A percentile compares a stretch with the other conserved stretches of the same genome.
Conservation (phyloP, 257 asterid species). For the Nyctanthes arbortristis region DNA sequence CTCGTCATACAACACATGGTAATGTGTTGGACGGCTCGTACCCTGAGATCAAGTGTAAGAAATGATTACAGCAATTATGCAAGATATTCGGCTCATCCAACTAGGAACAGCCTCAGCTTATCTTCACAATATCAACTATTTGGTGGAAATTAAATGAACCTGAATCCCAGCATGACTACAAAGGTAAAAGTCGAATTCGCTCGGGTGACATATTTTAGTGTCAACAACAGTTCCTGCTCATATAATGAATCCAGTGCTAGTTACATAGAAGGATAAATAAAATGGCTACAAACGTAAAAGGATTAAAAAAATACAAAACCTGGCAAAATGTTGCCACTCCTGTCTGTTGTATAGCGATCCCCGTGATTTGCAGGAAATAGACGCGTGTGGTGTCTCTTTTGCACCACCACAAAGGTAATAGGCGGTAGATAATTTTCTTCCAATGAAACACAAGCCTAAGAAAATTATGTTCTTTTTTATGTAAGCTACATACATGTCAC, state of each 20-base stretch:
- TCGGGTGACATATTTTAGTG: conserved; percentile 74
- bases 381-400: conserved; percentile 93
- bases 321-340: conserved; percentile 88
- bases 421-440: conserved; percentile 52
- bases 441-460: conserved; percentile 69
- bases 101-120: neutral
- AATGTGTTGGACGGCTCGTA: conserved; percentile 83
- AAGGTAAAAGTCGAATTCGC: conserved; percentile 72
- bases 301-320: conserved; percentile 34
- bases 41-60: conserved; percentile 42
- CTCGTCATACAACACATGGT: conserved; percentile 81
- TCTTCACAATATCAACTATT: neutral
- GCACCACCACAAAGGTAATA: conserved; percentile 82
- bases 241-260: neutral
- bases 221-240: conserved; percentile 83
- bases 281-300: neutral
- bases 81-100: neutral
- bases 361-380: conserved; percentile 59
- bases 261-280: neutral
- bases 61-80: neutral
- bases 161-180: conserved; percentile 89
- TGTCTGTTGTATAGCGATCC: conserved; percentile 49
- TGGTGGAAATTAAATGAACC: conserved; percentile 32
- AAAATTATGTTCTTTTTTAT: neutral
- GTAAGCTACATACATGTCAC: neutral